Percentiles rank a stretch among this genome's conserved stretches.
phyloP scores from a whole-genome alignment of 1,139 yeast genomes.

The Magnusiomyces ingens region DNA sequence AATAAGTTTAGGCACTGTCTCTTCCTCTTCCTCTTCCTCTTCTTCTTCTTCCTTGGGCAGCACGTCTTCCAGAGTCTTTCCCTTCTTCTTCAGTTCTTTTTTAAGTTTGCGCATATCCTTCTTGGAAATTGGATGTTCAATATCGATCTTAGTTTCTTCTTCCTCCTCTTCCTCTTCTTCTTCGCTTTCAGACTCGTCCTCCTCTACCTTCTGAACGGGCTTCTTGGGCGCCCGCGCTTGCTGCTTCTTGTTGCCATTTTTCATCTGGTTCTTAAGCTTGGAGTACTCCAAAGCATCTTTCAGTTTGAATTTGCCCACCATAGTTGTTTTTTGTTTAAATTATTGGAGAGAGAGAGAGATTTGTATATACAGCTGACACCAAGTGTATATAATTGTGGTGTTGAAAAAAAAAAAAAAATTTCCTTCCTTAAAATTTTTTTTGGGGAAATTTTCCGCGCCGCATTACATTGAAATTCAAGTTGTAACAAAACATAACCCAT shows the following conservation, averaged over 20 bases:
- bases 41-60: slow-evolving; percentile 16
- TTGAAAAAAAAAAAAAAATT: no score
- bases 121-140: slow-evolving; percentile 24
- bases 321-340: not conserved
- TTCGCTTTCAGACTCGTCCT: slow-evolving; percentile 15
- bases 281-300: slow-evolving; percentile 1
- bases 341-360: no score
- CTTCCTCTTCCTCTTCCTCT: slow-evolving; percentile 16
- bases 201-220: slow-evolving; percentile 15
- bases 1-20: slow-evolving; percentile 13
- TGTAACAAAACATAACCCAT: no score
- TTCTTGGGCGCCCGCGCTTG: not conserved
- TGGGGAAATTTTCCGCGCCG: no score
- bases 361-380: no score
- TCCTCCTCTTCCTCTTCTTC: slow-evolving; percentile 16
- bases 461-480: no score
- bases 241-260: not conserved
- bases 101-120: slow-evolving; percentile 23
- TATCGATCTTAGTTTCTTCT: slow-evolving; percentile 21
- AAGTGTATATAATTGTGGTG: no score
- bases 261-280: not conserved
- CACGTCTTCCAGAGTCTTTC: slow-evolving; percentile 18
- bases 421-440: no score
- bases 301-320: slow-evolving; percentile 3
- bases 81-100: slow-evolving; percentile 17